Base-by-base conservation (phyloP, 2,329 filamentous ascomycete genomes). In the Aspergillus calidoustus region DNA sequence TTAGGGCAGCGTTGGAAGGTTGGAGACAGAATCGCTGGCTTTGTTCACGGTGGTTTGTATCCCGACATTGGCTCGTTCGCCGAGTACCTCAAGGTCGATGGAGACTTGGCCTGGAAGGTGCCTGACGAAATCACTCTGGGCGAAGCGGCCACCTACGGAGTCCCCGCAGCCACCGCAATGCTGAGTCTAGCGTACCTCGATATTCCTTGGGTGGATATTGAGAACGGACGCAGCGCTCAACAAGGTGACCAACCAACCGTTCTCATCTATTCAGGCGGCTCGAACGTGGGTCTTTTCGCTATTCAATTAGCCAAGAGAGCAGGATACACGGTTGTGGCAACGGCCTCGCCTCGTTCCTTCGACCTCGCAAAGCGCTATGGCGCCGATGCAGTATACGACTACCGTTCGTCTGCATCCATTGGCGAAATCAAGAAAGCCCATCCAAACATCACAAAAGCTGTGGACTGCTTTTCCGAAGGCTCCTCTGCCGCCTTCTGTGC, bases 301-400 rank as follows among this genome's bases (percentile, higher is more conserved):
- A 63, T 63, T 4, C 57, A 65, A 38, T 25, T 65, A 0, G 61
- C 61, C 19, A 63, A 59, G 28, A 17, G 46, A 31, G 61, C 63
- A 34, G 60, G 63, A 7, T 60, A 60, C 38, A 47, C 23, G 34
- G 63, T 65, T 3, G 28, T 63, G 1, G 50, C 51, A 3, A 63
- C 63, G 23, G 61, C 60, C 19, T 63, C 60, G 30, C 63, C 60
- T 17, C 60, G 54, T 22, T 61, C 58, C 23, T 61, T 61, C 31
- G 61, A 63, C 19, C 52, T 63, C 15, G 63, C 48, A 1, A 56
- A 59, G 51, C 19, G 23, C 2, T 55, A 71, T 2, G 63, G 63
- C 1, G 63, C 63, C 3, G 57, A 57, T 19, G 48, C 30, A 13
- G 59, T 61, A 8, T 61, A 19, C 23, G 59, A 61, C 49, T 61